phyloP scores from a whole-genome alignment of 805 yeast genomes.

The Yarrowia sp. region DNA sequence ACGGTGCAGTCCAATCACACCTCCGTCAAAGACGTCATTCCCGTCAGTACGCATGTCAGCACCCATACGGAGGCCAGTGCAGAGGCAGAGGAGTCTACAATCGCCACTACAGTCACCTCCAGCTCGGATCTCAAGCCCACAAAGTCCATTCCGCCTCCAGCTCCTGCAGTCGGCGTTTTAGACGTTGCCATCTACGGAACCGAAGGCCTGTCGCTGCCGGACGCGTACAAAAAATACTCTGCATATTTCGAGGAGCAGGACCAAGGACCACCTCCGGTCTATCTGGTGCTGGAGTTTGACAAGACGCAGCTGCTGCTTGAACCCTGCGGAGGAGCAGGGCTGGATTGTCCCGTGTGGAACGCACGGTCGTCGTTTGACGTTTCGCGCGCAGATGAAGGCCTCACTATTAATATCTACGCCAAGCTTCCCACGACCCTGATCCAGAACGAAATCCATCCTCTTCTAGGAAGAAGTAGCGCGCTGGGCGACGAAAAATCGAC shows the following conservation, averaged over 20 bases:
- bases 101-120: not conserved
- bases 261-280: conserved; percentile 54
- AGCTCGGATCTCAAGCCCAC: not conserved
- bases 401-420: conserved; percentile 75
- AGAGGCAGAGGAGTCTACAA: not conserved
- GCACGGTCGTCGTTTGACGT: conserved; percentile 91
- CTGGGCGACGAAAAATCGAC: conserved; percentile 28
- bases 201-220: conserved; percentile 12
- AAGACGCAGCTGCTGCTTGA: conserved; percentile 90
- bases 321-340: conserved; percentile 71
- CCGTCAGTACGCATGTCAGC: conserved; percentile 2
- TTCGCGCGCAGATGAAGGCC: conserved; percentile 54
- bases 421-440: conserved; percentile 48
- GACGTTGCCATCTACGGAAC: conserved; percentile 7
- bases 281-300: conserved; percentile 89
- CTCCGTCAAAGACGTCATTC: not conserved
- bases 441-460: conserved; percentile 14
- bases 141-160: not conserved
- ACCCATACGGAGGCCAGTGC: not conserved
- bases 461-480: conserved; percentile 6
- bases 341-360: conserved; percentile 79
- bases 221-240: conserved; percentile 2
- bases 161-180: not conserved
- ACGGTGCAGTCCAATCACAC: not conserved
- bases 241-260: conserved; percentile 16